These are phyloP conservation scores for Neonectria sp. DNA, from an alignment of 2,329 filamentous ascomycete species.

Conservation along the genomic window DNA sequence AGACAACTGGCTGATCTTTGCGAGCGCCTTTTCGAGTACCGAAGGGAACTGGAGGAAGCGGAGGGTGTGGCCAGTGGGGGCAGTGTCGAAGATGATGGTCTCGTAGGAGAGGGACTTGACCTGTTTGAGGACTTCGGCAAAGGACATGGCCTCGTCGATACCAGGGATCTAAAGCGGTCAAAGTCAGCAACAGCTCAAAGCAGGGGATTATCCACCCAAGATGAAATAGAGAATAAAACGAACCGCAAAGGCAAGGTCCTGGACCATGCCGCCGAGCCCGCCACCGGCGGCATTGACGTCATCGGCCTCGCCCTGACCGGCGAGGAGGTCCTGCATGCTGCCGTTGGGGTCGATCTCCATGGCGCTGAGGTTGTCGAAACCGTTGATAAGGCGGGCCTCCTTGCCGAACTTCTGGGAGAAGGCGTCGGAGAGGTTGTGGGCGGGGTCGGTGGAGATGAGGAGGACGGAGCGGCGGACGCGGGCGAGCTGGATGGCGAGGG, in stretches of 20 bases:
- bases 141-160: constrained; percentile 99
- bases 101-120: constrained; percentile 99
- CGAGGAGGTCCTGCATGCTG: constrained; percentile 94
- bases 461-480: constrained; percentile 95
- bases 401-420: constrained; percentile 99
- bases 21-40: constrained; percentile 98
- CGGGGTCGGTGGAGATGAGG: constrained; percentile 97
- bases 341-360: constrained; percentile 99
- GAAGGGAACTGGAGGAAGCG: constrained; percentile 99
- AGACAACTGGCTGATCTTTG: constrained; percentile 94
- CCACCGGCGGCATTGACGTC: constrained; percentile 77
- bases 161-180: constrained; percentile 84
- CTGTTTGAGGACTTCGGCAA: constrained; percentile 98
- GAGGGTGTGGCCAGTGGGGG: constrained; percentile 96
- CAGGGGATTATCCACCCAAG: not conserved
- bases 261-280: constrained; percentile 95
- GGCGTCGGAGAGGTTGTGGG: constrained; percentile 97
- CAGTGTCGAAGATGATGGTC: constrained; percentile 99
- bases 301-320: constrained; percentile 80
- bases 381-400: constrained; percentile 92
- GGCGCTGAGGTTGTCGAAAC: constrained; percentile 93
- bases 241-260: constrained; percentile 96
- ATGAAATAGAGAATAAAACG: constrained; percentile 51
- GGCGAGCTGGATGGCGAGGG: constrained; percentile 96
- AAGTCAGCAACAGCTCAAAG: constrained; percentile 9